These are phyloP conservation scores for Alternaria sp. DNA, from an alignment of 2,329 filamentous ascomycete species.

Conservation along the genomic window DNA sequence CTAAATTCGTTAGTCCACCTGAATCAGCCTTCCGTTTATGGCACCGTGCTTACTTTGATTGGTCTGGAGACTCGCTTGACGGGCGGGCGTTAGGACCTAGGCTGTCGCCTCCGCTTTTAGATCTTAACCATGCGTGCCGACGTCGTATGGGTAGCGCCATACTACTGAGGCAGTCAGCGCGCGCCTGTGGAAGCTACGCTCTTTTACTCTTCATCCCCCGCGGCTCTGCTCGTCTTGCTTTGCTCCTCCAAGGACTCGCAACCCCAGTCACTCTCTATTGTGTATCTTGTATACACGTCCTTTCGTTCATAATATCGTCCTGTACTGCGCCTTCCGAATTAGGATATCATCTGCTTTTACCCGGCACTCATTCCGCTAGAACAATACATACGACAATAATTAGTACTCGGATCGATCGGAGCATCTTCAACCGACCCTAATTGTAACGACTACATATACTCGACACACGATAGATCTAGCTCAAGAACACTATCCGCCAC, in stretches of 20 bases:
- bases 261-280: constrained; percentile 32
- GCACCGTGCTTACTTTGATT: constrained; percentile 29
- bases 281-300: constrained; percentile 48
- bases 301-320: constrained; percentile 33
- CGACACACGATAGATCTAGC: neutral
- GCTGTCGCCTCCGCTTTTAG: constrained; percentile 45
- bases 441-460: neutral
- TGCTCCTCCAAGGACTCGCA: constrained; percentile 28
- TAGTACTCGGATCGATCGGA: neutral
- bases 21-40: constrained; percentile 34
- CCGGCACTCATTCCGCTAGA: constrained; percentile 14
- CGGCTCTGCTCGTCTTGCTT: constrained; percentile 24
- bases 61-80: constrained; percentile 28
- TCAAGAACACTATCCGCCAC: neutral
- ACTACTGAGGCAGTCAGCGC: constrained; percentile 28
- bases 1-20: constrained; percentile 33
- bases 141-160: constrained; percentile 37
- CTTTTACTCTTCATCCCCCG: constrained; percentile 38
- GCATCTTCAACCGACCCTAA: neutral
- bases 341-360: constrained; percentile 28
- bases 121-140: constrained; percentile 39
- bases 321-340: constrained; percentile 18
- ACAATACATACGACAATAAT: constrained; percentile 3
- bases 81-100: constrained; percentile 34
- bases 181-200: constrained; percentile 27